Base-by-base conservation (phyloP, 257 asterid species). In the Penstemon barbatus region DNA sequence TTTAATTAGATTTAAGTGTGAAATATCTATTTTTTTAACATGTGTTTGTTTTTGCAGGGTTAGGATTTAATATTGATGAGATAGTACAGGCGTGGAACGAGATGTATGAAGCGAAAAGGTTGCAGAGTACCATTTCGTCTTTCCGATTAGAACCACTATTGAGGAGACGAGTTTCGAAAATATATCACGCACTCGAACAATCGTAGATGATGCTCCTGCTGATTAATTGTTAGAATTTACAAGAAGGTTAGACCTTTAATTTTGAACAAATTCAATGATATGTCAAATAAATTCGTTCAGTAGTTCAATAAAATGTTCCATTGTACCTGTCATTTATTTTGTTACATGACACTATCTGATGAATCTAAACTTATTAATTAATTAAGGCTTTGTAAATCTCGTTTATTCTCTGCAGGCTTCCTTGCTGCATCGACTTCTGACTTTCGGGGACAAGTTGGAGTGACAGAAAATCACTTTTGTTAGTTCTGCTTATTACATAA, bases 41-140 rank as follows among this genome's bases (percentile, higher is more conserved):
- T 9, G 12, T 55, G 61, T 5, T 64, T 51, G 8, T 65, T 40
- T 44, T 81, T 85, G 64, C 81, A 88, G 96, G 96, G 39, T 75
- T 85, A 65, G 93, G 97, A 68, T 88, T 89, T 83, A 85, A 91
- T 71, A 86, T 89, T 67, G 88, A 89, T 19, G 95, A 89, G 85
- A 84, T 91, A 72, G 92, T 85, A 65, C 95, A 86, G 79, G 97
- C 95, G 38, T 86, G 96, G 97, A 88, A 85, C 41, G 96, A 88
- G 81, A 88, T 88, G 97, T 82, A 86, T 65, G 96, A 88, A 74
- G 97, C 97, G 39, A 85, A 79, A 72, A 84, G 72, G 80, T 86
- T 92, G 97, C 86, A 77, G 74, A 84, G 77, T 55, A 78, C 71
- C 45, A 46, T 88, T 66, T 78, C 85, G 41, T 77, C 93, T 52